phyloP scores from a whole-genome alignment of 1,284 basidiomycete species.

The Tylopilus sp. region DNA sequence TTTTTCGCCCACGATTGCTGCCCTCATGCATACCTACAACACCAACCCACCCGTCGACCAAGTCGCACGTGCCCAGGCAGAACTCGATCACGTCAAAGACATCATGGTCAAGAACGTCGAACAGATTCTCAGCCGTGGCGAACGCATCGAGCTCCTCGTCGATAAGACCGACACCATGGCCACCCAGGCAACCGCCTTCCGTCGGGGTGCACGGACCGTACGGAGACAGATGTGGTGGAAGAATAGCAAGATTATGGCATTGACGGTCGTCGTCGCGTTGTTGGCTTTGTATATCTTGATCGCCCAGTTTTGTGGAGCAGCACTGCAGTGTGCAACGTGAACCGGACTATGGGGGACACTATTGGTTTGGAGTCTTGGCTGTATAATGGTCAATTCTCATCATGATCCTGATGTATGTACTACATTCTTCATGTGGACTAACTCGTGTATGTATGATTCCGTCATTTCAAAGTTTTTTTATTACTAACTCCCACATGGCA shows the following conservation, averaged over 20 bases:
- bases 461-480: neutral
- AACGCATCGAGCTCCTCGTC: slow-evolving; percentile 95
- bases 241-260: slow-evolving; percentile 81
- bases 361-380: neutral
- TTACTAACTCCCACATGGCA: too few species aligned
- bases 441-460: neutral
- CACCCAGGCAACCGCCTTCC: slow-evolving; percentile 95
- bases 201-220: slow-evolving; percentile 88
- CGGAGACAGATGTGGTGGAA: slow-evolving; percentile 98
- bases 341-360: neutral
- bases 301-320: slow-evolving; percentile 90
- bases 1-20: slow-evolving; percentile 73
- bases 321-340: slow-evolving; percentile 66
- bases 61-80: slow-evolving; percentile 88
- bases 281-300: slow-evolving; percentile 83
- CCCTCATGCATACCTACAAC: slow-evolving; percentile 90
- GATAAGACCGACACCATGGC: slow-evolving; percentile 98
- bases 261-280: slow-evolving; percentile 80
- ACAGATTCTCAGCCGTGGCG: slow-evolving; percentile 93
- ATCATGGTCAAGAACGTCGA: slow-evolving; percentile 99
- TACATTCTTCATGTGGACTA: slow-evolving; percentile 1
- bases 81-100: slow-evolving; percentile 94
- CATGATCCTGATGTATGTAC: slow-evolving; percentile 23
- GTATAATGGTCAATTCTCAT: slow-evolving; percentile 13
- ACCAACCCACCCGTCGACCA: slow-evolving; percentile 93